Conservation (phyloP, 768 basidiomycete genomes). For the Russula sp. region DNA sequence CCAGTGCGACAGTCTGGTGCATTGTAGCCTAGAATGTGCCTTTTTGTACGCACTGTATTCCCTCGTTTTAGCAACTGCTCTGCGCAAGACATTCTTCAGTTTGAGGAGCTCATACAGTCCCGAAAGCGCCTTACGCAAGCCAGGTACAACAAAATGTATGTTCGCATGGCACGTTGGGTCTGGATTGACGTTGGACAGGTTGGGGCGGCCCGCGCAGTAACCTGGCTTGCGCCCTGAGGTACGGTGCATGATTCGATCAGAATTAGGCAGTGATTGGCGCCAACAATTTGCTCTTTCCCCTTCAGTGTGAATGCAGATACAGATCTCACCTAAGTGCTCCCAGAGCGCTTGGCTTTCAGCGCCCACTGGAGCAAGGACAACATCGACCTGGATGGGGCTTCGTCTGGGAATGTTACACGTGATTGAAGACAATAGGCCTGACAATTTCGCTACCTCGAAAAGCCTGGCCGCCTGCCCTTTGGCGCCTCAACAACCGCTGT, state of each 20-base stretch:
- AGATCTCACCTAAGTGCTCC: background rate
- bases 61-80: background rate
- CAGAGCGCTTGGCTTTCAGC: background rate
- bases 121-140: background rate
- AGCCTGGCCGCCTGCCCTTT: background rate
- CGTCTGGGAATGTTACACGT: background rate
- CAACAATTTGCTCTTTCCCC: background rate
- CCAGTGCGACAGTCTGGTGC: background rate
- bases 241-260: slow-evolving; percentile 3
- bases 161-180: background rate
- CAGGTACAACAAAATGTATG: background rate
- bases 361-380: background rate
- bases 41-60: background rate
- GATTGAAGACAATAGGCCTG: background rate
- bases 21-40: no score
- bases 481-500: background rate
- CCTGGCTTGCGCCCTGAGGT: slow-evolving; percentile 1
- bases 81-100: background rate
- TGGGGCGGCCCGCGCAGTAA: background rate
- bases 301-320: background rate
- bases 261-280: slow-evolving; percentile 5
- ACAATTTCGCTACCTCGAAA: no score
- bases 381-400: background rate
- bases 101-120: background rate
- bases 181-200: background rate